Percentiles rank a stretch among this genome's conserved stretches.
phyloP scores from a whole-genome alignment of 169 alveolate genomes.

The Cryptosporidium ryanae region DNA sequence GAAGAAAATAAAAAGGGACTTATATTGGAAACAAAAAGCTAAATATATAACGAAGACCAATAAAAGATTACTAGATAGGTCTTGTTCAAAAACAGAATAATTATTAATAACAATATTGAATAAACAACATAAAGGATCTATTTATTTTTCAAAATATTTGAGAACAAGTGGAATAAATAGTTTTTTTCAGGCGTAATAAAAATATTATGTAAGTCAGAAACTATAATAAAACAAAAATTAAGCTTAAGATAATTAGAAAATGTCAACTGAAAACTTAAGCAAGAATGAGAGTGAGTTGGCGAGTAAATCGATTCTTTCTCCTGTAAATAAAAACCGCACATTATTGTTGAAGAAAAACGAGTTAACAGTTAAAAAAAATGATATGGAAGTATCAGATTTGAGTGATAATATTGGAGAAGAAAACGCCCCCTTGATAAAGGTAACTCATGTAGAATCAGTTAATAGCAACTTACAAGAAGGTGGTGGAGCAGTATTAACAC shows the following conservation, averaged over 20 bases:
- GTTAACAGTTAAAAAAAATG: neutral
- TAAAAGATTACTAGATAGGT: too few relatives aligned
- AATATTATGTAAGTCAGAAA: too few relatives aligned
- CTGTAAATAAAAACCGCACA: constrained; percentile 45
- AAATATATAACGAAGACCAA: too few relatives aligned
- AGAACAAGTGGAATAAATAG: too few relatives aligned
- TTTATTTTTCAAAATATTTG: too few relatives aligned
- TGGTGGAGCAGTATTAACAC: neutral
- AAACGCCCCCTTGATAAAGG: constrained; percentile 4
- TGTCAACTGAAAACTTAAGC: constrained; percentile 43
- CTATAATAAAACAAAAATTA: too few relatives aligned
- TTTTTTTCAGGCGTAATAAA: too few relatives aligned
- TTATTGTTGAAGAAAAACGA: constrained; percentile 20
- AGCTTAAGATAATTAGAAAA: neutral
- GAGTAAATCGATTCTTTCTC: constrained; percentile 42
- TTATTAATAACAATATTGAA: too few relatives aligned
- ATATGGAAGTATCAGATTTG: constrained; percentile 6
- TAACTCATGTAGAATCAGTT: constrained; percentile 12
- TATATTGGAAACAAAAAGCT: too few relatives aligned
- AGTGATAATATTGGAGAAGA: neutral
- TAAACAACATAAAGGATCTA: too few relatives aligned
- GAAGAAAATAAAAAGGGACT: too few relatives aligned
- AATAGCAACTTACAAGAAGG: neutral
- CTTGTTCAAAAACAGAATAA: too few relatives aligned
- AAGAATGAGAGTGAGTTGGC: constrained; percentile 12